Percentiles rank a stretch among this genome's conserved stretches.
Evolutionary conservation across 2,329 filamentous ascomycete species (phyloP).

Genomic region (Pezicula carpinea): DNA sequence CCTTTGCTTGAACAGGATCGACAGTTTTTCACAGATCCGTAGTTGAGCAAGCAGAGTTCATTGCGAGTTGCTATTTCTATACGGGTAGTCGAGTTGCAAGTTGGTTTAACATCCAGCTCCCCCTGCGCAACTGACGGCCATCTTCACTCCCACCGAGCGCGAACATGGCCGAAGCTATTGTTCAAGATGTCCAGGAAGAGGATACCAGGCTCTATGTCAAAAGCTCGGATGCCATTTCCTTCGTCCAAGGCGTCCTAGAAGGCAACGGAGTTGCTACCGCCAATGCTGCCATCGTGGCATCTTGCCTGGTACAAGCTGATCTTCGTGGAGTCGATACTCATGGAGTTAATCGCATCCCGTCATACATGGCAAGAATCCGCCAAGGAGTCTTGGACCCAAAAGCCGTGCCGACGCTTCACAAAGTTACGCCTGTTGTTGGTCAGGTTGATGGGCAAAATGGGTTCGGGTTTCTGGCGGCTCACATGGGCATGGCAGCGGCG

Average conservation of each 20-base stretch:
- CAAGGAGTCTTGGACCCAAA: conserved; percentile 61
- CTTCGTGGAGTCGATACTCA: conserved; percentile 77
- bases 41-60: too few species aligned
- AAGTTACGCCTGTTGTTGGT: conserved; percentile 67
- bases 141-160: neutral
- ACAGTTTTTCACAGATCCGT: too few species aligned
- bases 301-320: conserved; percentile 68
- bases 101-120: too few species aligned
- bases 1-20: too few species aligned
- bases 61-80: too few species aligned
- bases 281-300: conserved; percentile 60
- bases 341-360: conserved; percentile 72
- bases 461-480: conserved; percentile 71
- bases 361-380: conserved; percentile 69
- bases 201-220: neutral
- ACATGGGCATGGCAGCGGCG: conserved; percentile 60
- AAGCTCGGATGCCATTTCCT: conserved; percentile 20
- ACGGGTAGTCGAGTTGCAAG: too few species aligned
- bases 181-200: neutral
- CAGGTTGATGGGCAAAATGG: conserved; percentile 61
- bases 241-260: conserved; percentile 50
- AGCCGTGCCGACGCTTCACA: conserved; percentile 52
- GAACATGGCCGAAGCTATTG: neutral
- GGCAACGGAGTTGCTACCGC: conserved; percentile 55
- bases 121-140: neutral